Evolutionary conservation across 2,329 filamentous ascomycete species (phyloP), one percentile per base, ranked within the genome.

Genomic region (Fusarium nurragi): DNA sequence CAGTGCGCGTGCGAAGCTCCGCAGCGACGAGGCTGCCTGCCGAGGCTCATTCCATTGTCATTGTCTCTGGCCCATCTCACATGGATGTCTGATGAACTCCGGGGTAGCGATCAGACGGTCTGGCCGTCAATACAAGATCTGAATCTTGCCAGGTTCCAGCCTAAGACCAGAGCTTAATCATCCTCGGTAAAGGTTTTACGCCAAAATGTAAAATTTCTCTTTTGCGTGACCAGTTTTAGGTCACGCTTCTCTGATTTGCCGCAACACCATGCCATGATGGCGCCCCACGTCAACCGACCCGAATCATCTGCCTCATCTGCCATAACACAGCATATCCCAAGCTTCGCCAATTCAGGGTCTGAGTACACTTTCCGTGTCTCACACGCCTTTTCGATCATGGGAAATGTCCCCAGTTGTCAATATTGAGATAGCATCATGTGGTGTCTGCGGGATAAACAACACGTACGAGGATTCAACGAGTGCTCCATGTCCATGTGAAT

Each of bases 241-340:
- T 71, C 69, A 71, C 51, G 62, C 59, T 58, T 68, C 47, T 54
- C 11, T 18, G 26, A 30, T 14, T 48, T 18, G 54, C 41, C 52
- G 61, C 67, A 65, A 60, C 50, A 65, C 54, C 68, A 60, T 60
- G 43, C 39, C 49, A 64, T 47, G 46, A 47, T 46, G 32, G 43
- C 46, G 32, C 47, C 57, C 58, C 47, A 51, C 58, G 62, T 65
- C 62, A 65, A 59, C 49, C 36, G 50, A 66, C 54, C 69, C 62
- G 57, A 69, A 71, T 71, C 69, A 70, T 69, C 69, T 67, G 69
- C 69, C 44, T 70, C 69, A 67, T 65, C 69, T 63, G 48, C 37
- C 26, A 52, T 44, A 54, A 51, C 38, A 52, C 34, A 39, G 45
- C 38, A 51, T 7, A 44, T 14, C 48, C 47, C 19, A 37, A 51